Evolutionary conservation across 768 basidiomycete species (phyloP).

Genomic region (Nidula microcarpa): DNA sequence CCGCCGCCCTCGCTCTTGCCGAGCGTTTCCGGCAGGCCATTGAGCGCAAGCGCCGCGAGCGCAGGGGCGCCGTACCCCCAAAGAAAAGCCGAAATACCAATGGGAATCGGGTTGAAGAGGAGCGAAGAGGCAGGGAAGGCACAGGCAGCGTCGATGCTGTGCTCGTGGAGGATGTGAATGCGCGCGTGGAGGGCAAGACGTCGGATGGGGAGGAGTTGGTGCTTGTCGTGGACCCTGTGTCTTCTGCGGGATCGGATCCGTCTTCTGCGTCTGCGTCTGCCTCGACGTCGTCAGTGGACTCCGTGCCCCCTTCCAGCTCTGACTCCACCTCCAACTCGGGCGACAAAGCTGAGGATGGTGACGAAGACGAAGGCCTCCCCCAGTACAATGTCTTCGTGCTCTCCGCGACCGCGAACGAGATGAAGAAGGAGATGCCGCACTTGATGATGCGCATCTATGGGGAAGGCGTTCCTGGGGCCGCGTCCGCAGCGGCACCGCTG

Average conservation of each 20-base stretch:
- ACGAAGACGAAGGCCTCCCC: constrained; percentile 29
- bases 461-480: constrained; percentile 26
- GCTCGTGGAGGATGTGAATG: not conserved
- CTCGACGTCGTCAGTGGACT: not conserved
- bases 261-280: not conserved
- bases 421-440: constrained; percentile 43
- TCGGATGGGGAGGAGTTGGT: not conserved
- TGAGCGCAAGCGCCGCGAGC: constrained; percentile 51
- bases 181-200: constrained; percentile 6
- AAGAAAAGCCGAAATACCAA: too few relatives aligned
- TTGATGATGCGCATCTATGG: constrained; percentile 50
- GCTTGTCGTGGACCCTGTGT: not conserved
- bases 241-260: not conserved
- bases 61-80: constrained; percentile 15
- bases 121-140: too few relatives aligned
- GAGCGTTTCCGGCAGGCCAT: constrained; percentile 64
- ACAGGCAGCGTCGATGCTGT: too few relatives aligned
- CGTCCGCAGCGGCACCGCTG: constrained; percentile 6
- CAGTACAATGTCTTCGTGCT: constrained; percentile 80
- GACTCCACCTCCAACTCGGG: not conserved
- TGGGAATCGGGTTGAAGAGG: too few relatives aligned
- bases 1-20: constrained; percentile 58
- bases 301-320: too few relatives aligned
- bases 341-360: constrained; percentile 4
- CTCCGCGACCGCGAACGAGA: constrained; percentile 45